A percentile compares a stretch with the other conserved stretches of the same genome.
Evolutionary conservation across 176 grass and related monocot genomes (phyloP).

Genomic region (Pharus latifolius): DNA sequence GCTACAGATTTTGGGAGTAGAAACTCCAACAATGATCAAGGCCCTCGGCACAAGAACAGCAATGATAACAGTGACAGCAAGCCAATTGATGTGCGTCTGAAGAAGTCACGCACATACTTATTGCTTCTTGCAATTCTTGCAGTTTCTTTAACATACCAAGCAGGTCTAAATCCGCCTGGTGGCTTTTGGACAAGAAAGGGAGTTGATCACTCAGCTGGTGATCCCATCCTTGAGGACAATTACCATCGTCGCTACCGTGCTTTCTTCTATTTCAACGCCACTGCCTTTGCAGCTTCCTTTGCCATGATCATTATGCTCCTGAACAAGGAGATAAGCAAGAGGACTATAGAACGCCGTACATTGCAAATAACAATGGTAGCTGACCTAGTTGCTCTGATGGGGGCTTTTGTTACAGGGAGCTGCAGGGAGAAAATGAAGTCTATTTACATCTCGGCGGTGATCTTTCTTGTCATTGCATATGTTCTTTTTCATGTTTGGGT

Average conservation of each 20-base stretch:
- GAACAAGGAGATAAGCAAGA: slow-evolving; percentile 1
- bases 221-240: slow-evolving; percentile 29
- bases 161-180: slow-evolving; percentile 42
- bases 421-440: not conserved
- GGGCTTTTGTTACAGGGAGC: slow-evolving; percentile 16
- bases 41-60: not conserved
- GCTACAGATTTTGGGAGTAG: not conserved
- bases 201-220: not conserved
- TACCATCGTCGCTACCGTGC: slow-evolving; percentile 11
- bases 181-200: slow-evolving; percentile 24
- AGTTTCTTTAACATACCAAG: slow-evolving; percentile 35
- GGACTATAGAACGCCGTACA: slow-evolving; percentile 6
- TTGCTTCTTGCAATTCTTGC: slow-evolving; percentile 39
- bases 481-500: slow-evolving; percentile 22
- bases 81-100: slow-evolving; percentile 3
- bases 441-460: not conserved
- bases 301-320: slow-evolving; percentile 29
- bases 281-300: slow-evolving; percentile 28
- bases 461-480: slow-evolving; percentile 8
- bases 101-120: slow-evolving; percentile 21
- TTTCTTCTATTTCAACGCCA: slow-evolving; percentile 41
- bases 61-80: not conserved
- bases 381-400: slow-evolving; percentile 27
- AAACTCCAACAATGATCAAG: not conserved
- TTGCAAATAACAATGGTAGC: slow-evolving; percentile 30